Conservation (phyloP, 2,329 filamentous ascomycete species). For the Fusarium austroafricanum region DNA sequence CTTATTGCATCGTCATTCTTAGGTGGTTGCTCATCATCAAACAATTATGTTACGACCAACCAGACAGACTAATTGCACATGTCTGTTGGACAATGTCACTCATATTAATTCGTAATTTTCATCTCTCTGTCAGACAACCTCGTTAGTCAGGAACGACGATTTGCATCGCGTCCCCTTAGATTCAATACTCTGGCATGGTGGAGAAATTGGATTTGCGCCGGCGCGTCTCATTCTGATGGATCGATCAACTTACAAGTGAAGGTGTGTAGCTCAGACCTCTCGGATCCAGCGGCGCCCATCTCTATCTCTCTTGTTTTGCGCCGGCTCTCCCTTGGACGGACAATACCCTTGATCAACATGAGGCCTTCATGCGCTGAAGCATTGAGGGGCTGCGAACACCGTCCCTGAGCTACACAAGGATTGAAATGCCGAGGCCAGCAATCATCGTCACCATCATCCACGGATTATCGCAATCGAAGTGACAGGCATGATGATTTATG, state of each 20-base stretch:
- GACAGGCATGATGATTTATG: slow-evolving; percentile 38
- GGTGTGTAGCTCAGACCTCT: slow-evolving; percentile 34
- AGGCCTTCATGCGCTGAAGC: slow-evolving; percentile 21
- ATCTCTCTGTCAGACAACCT: slow-evolving; percentile 26
- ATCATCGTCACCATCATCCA: slow-evolving; percentile 12
- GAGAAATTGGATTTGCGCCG: slow-evolving; percentile 34
- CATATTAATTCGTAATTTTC: slow-evolving; percentile 9
- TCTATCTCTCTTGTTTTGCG: slow-evolving; percentile 26
- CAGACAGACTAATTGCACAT: slow-evolving; percentile 10
- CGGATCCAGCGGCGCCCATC: slow-evolving; percentile 31
- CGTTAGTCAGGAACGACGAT: slow-evolving; percentile 37
- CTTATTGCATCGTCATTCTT: slow-evolving; percentile 44
- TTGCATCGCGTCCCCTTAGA: slow-evolving; percentile 9
- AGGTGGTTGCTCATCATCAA: slow-evolving; percentile 43
- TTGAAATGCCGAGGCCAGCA: slow-evolving; percentile 23
- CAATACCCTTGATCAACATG: slow-evolving; percentile 9
- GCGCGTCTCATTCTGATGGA: slow-evolving; percentile 26
- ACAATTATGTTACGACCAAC: slow-evolving; percentile 8
- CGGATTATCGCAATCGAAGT: slow-evolving; percentile 19
- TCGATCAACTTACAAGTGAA: slow-evolving; percentile 22
- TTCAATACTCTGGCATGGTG: slow-evolving; percentile 25
- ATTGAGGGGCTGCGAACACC: background rate
- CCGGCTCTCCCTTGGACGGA: slow-evolving; percentile 16
- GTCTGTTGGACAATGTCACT: slow-evolving; percentile 12
- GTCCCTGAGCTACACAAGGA: slow-evolving; percentile 9